Base-by-base conservation (phyloP, 1,139 yeast species). In the Suhomyces panamericanus region DNA sequence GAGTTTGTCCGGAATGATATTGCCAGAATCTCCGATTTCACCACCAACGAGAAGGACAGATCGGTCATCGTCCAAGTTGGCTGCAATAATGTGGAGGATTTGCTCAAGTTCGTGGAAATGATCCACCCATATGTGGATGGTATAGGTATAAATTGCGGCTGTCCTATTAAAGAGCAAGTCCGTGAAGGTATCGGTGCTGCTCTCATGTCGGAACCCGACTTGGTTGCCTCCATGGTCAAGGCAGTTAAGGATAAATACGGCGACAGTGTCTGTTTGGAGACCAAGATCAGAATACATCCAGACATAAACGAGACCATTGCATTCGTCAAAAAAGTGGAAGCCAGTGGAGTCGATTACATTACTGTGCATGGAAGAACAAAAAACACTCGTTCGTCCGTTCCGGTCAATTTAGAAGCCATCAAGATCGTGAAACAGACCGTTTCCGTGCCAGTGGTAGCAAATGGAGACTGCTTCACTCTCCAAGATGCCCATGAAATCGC, bases 141-240 rank as follows among this genome's bases (percentile, higher is more conserved):
- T 1, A 83, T 93, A 28, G 97, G 99, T 0, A 74, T 93, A 46
- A 95, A 93, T 69, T 93, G 99, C 67, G 99, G 99, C 0, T 93
- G 99, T 66, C 99, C 99, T 1, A 90, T 93, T 42, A 87, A 85
- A 52, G 98, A 93, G 53, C 99, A 93, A 63, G 88, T 88, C 6
- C 77, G 96, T 38, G 97, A 90, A 62, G 99, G 99, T 14, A 90
- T 93, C 22, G 99, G 99, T 4, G 97, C 98, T 1, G 97, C 97
- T 0, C 73, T 93, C 44, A 91, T 93, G 90, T 72, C 83, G 26
- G 83, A 87, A 51, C 89, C 95, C 0, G 89, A 88, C 32, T 69
- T 85, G 40, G 95, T 95, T 4, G 79, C 93, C 0, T 75, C 78
- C 2, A 87, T 93, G 96, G 96, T 93, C 3, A 69, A 73, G 40